Evolutionary conservation across 768 basidiomycete genomes (phyloP), one percentile per base, ranked within the genome.

Genomic region (Tulasnella sp.): DNA sequence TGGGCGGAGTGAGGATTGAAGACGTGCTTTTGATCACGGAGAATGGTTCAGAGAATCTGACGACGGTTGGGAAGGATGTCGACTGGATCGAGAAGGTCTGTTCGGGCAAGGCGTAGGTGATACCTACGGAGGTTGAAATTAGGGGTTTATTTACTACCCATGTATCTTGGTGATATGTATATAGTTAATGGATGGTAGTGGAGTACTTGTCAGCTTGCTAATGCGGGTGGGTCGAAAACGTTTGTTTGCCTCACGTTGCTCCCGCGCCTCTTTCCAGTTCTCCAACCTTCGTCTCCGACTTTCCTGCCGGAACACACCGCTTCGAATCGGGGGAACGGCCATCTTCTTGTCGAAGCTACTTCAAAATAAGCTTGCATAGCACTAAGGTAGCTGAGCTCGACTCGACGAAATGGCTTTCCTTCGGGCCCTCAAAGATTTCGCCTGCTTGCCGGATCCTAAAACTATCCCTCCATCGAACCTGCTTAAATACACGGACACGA

Each of bases 1-100:
- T 98, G 34, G 97, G 97, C 19, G 97, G 97, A 0, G 93, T 99
- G 2, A 87, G 97, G 75, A 97, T 99, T 81, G 97, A 99, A 85
- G 97, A 99, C 84, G 95, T 93, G 39, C 89, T 98, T 4, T 85
- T 94, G 9, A 91, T 99, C 81, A 95, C 91, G 0, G 85, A 87
- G 79, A 87, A 88, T 18, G 94, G 94, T 9, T 90, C 88, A 82
- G 92, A 95, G 86, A 97, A 96, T 85, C 83, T 98, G 81, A 98
- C 97, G 0, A 93, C 91, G 9, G 93, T 95, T 14, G 89, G 87
- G 78, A 95, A 95, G 84, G 95, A 94, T 79, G 89, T 92, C 4
- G 90, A 88, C 3, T 96, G 94, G 91, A 83, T 98, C 10, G 97
- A 98, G 84, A 88, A 85, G 2, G 88, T 97, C 1, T 96, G 94